Evolutionary conservation across 768 basidiomycete species (phyloP).

Genomic region (Saitozyma podzolica): DNA sequence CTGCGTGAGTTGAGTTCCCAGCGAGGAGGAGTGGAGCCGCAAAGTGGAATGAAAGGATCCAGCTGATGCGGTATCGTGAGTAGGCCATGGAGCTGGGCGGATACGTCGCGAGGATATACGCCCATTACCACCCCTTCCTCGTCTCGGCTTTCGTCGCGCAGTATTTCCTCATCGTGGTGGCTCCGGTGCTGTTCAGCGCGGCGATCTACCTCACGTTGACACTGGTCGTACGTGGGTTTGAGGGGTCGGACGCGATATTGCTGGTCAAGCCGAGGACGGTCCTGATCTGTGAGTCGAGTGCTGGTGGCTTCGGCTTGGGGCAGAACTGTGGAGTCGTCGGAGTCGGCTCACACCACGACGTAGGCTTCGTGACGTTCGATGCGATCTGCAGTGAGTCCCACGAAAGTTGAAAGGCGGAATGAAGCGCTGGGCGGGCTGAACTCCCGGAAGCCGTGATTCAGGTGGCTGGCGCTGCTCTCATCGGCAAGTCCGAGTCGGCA

Average conservation of each 20-base stretch:
- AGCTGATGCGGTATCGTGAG: neutral
- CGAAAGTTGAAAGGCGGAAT: neutral
- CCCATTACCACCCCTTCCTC: constrained; percentile 41
- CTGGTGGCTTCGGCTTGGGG: neutral
- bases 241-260: constrained; percentile 30
- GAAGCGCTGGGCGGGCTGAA: neutral
- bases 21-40: neutral
- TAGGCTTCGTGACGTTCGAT: constrained; percentile 47
- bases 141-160: constrained; percentile 47
- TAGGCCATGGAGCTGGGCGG: constrained; percentile 51
- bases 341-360: too few species aligned
- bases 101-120: constrained; percentile 43
- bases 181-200: constrained; percentile 49
- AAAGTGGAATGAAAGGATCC: neutral
- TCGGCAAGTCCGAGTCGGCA: constrained; percentile 49
- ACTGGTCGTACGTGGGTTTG: constrained; percentile 29
- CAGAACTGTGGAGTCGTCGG: neutral
- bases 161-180: constrained; percentile 49
- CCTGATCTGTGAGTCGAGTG: constrained; percentile 25
- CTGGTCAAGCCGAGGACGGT: constrained; percentile 42
- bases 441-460: constrained; percentile 41
- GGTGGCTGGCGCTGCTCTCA: constrained; percentile 50
- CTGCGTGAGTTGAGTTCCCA: constrained; percentile 30
- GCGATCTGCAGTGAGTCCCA: constrained; percentile 34
- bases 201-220: constrained; percentile 50